Conservation (phyloP, 1,284 basidiomycete species). For the Cryptococcus sp. region DNA sequence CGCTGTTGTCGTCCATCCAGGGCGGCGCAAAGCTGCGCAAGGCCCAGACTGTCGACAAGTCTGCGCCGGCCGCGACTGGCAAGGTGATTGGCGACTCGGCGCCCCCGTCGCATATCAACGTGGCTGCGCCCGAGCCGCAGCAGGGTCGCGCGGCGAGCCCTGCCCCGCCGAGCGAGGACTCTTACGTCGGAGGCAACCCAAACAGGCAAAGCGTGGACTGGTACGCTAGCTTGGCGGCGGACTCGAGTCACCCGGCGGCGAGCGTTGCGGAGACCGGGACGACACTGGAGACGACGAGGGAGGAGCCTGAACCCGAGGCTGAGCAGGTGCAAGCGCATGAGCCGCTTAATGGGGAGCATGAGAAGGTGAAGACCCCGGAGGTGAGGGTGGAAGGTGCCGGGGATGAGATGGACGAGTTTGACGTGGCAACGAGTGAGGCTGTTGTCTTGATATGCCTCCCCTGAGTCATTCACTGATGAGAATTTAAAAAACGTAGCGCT, state of each 20-base stretch:
- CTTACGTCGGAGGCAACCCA: slow-evolving; percentile 38
- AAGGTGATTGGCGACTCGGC: slow-evolving; percentile 69
- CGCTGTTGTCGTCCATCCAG: slow-evolving; percentile 77
- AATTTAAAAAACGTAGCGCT: slow-evolving; percentile 53
- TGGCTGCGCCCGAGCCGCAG: not conserved
- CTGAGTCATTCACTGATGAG: no score
- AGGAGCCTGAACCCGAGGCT: slow-evolving; percentile 32
- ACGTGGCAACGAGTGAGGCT: slow-evolving; percentile 57
- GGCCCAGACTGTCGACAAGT: slow-evolving; percentile 79
- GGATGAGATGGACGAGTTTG: slow-evolving; percentile 71
- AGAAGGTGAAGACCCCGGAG: slow-evolving; percentile 47
- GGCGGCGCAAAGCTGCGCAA: slow-evolving; percentile 72
- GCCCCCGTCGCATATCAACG: slow-evolving; percentile 68
- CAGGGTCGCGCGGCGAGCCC: slow-evolving; percentile 8
- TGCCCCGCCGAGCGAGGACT: slow-evolving; percentile 29
- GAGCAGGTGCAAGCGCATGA: slow-evolving; percentile 19
- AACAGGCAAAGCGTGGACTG: slow-evolving; percentile 86
- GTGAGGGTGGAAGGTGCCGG: slow-evolving; percentile 54
- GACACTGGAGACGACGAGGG: slow-evolving; percentile 27
- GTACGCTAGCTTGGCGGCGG: slow-evolving; percentile 83
- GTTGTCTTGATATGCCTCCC: no score
- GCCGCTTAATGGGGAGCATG: not conserved
- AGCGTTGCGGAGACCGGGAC: slow-evolving; percentile 18
- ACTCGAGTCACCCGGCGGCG: slow-evolving; percentile 52
- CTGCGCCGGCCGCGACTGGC: slow-evolving; percentile 60